Evolutionary conservation across 352 stramenopile species (phyloP).

Genomic region (Elongisporangium senticosum): DNA sequence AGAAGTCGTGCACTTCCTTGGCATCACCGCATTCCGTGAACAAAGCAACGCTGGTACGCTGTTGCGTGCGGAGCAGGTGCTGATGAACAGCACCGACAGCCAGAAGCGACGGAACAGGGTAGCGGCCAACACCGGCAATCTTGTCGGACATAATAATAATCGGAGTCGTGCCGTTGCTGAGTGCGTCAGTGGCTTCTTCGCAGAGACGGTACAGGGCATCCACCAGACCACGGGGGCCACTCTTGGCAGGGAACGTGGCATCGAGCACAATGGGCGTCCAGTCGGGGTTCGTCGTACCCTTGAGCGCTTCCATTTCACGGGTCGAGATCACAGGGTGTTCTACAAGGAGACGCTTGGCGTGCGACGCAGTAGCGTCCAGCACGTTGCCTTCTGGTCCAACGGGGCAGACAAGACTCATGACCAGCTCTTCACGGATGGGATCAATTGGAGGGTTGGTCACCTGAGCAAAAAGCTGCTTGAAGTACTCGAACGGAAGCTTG

Average conservation of each 20-base stretch:
- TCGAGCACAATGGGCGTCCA: slow-evolving; percentile 59
- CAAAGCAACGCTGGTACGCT: slow-evolving; percentile 84
- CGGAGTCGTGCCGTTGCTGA: slow-evolving; percentile 68
- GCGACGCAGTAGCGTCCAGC: slow-evolving; percentile 74
- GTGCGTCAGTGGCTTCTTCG: slow-evolving; percentile 89
- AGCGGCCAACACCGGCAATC: slow-evolving; percentile 78
- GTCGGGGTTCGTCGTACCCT: slow-evolving; percentile 58
- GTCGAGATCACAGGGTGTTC: slow-evolving; percentile 91
- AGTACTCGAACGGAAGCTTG: slow-evolving; percentile 95
- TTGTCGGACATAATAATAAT: slow-evolving; percentile 92
- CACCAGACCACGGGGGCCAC: slow-evolving; percentile 53
- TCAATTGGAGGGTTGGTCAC: slow-evolving; percentile 98
- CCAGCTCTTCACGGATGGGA: slow-evolving; percentile 95
- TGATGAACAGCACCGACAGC: slow-evolving; percentile 95
- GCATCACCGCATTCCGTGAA: slow-evolving; percentile 93
- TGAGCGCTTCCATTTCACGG: slow-evolving; percentile 91
- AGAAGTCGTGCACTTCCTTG: slow-evolving; percentile 96
- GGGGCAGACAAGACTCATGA: slow-evolving; percentile 96
- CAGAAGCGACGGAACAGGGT: slow-evolving; percentile 93
- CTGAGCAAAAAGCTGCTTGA: slow-evolving; percentile 95
- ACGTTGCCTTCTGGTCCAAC: slow-evolving; percentile 95
- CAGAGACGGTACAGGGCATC: slow-evolving; percentile 91
- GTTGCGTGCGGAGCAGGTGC: slow-evolving; percentile 92
- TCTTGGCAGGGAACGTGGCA: slow-evolving; percentile 58
- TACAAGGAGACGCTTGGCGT: slow-evolving; percentile 88